Evolutionary conservation across 768 basidiomycete species (phyloP).

Genomic region (Russula dissimulans): DNA sequence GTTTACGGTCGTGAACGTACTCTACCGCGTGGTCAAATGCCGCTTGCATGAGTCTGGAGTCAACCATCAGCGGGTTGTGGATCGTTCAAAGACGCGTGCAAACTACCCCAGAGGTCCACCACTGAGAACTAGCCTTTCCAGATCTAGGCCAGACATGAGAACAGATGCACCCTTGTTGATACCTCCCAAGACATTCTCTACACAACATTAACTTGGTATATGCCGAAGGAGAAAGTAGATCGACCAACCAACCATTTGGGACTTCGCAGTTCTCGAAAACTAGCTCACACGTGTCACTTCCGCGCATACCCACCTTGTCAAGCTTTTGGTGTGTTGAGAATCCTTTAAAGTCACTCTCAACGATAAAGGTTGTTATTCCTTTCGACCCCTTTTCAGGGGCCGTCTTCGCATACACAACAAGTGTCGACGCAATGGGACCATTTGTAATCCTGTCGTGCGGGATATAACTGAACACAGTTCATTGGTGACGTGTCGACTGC

Average conservation of each 20-base stretch:
- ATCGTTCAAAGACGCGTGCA: neutral
- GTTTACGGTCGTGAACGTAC: conserved; percentile 89
- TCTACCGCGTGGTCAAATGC: conserved; percentile 83
- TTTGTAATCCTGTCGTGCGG: conserved; percentile 73
- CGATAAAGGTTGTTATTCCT: conserved; percentile 87
- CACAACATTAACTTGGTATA: neutral
- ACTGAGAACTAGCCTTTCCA: conserved; percentile 84
- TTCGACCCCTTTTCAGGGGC: conserved; percentile 67
- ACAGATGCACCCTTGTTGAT: conserved; percentile 76
- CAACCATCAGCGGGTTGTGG: neutral
- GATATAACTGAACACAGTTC: neutral
- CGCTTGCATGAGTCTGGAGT: conserved; percentile 74
- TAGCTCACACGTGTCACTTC: conserved; percentile 89
- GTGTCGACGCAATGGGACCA: conserved; percentile 81
- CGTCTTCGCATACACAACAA: conserved; percentile 91
- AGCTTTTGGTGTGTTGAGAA: conserved; percentile 87
- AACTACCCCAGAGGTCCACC: conserved; percentile 84
- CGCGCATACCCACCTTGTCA: conserved; percentile 96
- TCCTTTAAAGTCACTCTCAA: conserved; percentile 74
- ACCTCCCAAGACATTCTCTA: conserved; percentile 78
- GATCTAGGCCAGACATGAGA: conserved; percentile 89
- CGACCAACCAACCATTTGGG: conserved; percentile 71
- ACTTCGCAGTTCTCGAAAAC: conserved; percentile 88
- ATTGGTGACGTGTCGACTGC: neutral
- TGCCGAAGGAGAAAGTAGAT: conserved; percentile 2